Evolutionary conservation across 2,329 filamentous ascomycete genomes (phyloP), one percentile per base, ranked within the genome.

Genomic region (Catunica adiposa): DNA sequence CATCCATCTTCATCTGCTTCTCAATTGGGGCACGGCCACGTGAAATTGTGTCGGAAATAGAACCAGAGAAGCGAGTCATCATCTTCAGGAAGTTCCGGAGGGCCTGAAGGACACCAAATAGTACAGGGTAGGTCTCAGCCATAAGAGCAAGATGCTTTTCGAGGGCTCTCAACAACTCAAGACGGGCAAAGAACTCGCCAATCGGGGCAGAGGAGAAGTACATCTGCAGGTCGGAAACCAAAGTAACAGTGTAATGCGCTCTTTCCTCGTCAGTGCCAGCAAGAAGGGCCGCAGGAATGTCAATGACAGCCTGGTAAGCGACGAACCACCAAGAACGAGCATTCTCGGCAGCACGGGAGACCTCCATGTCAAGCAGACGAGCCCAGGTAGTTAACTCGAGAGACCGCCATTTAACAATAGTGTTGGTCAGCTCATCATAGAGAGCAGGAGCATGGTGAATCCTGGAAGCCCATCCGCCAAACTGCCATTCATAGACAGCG

Each of bases 291-390:
- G 86, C 72, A 0, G 89, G 84, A 8, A 82, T 83, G 2, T 82
- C 83, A 61, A 98, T 77, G 44, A 94, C 79, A 3, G 84, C 87
- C 67, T 97, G 88, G 63, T 96, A 98, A 1, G 90, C 89, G 58
- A 97, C 77, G 63, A 96, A 98, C 83, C 89, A 98, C 92, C 92
- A 98, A 15, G 84, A 83, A 62, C 82, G 83, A 1, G 90, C 89
- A 63, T 88, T 83, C 51, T 86, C 78, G 22, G 82, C 73, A 62
- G 83, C 89, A 62, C 84, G 88, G 54, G 79, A 75, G 38, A 81
- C 76, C 67, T 98, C 92, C 66, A 86, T 80, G 61, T 95, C 87
- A 59, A 98, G 84, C 2, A 98, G 69, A 44, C 83, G 85, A 37
- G 86, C 82, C 92, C 92, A 98, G 0, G 90, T 96, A 0, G 86